Evolutionary conservation across 2,329 filamentous ascomycete genomes (phyloP), one percentile per base, ranked within the genome.

Genomic region (Phyllosticta citribraziliensis): DNA sequence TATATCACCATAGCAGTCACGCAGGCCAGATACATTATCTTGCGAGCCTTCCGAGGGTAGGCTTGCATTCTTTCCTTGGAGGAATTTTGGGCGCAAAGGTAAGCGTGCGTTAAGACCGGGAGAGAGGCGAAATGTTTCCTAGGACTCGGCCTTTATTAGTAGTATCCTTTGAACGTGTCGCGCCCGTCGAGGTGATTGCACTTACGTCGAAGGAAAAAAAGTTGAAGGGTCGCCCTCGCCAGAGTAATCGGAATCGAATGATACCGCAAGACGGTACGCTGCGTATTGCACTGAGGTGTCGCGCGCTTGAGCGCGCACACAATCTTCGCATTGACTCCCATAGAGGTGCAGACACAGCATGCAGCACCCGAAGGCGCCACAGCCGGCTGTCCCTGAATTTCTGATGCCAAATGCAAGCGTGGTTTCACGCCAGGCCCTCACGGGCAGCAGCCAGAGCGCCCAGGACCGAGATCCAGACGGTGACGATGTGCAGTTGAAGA

Each of bases 281-380:
- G 88, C 89, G 88, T 91, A 94, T 94, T 90, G 90, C 88, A 93
- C 90, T 94, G 82, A 90, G 91, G 89, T 91, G 85, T 86, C 85
- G 75, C 80, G 70, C 69, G 68, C 64, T 63, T 62, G 62, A 63
- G 56, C 60, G 62, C 67, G 71, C 79, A 84, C 83, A 92, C 89
- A 86, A 93, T 92, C 89, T 93, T 88, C 89, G 88, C 89, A 91
- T 88, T 82, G 87, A 85, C 89, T 89, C 88, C 89, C 89, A 94
- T 86, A 89, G 88, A 85, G 80, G 81, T 61, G 55, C 66, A 59
- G 63, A 58, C 62, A 62, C 64, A 58, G 66, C 63, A 56, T 22
- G 27, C 52, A 24, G 33, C 62, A 56, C 65, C 66, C 62, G 68
- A 73, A 68, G 67, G 30, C 64, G 63, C 65, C 69, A 69, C 65